Percentiles rank a stretch among this genome's conserved stretches.
phyloP scores from a whole-genome alignment of 2,329 filamentous ascomycete genomes.

The Amesomyces nigricolor region DNA sequence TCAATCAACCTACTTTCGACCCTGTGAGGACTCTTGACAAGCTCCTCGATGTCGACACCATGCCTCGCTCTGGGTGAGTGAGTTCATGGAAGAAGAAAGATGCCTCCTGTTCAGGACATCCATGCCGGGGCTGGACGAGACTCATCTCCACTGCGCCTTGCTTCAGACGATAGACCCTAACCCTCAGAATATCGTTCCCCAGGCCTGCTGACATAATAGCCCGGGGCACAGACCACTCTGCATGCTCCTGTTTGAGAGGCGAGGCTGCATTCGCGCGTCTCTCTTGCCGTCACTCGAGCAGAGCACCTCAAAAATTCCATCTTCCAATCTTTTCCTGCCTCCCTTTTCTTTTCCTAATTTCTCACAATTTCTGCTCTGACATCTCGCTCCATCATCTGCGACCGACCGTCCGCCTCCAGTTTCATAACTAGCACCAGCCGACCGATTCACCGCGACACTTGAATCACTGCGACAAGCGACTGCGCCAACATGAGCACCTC shows the following conservation, averaged over 20 bases:
- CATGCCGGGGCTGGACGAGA: too few relatives aligned
- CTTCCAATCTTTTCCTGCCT: slow-evolving; percentile 7
- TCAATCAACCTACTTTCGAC: too few relatives aligned
- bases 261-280: slow-evolving; percentile 7
- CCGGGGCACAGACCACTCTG: slow-evolving; percentile 1
- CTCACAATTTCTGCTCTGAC: neutral
- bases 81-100: too few relatives aligned
- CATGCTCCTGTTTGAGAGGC: slow-evolving; percentile 1
- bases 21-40: too few relatives aligned
- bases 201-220: too few relatives aligned
- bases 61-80: too few relatives aligned
- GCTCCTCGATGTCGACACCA: too few relatives aligned
- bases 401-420: neutral
- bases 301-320: slow-evolving; percentile 11
- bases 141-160: too few relatives aligned
- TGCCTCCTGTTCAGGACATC: too few relatives aligned
- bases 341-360: slow-evolving; percentile 1
- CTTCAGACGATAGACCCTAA: too few relatives aligned
- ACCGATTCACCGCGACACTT: neutral
- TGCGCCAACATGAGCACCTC: slow-evolving; percentile 51
- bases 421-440: neutral
- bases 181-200: too few relatives aligned
- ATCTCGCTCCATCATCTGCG: neutral
- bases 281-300: too few relatives aligned
- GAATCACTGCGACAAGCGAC: neutral